A percentile compares a stretch with the other conserved stretches of the same genome.
phyloP scores from a whole-genome alignment of 2,329 filamentous ascomycete genomes.

The Nannizzia gypsea region DNA sequence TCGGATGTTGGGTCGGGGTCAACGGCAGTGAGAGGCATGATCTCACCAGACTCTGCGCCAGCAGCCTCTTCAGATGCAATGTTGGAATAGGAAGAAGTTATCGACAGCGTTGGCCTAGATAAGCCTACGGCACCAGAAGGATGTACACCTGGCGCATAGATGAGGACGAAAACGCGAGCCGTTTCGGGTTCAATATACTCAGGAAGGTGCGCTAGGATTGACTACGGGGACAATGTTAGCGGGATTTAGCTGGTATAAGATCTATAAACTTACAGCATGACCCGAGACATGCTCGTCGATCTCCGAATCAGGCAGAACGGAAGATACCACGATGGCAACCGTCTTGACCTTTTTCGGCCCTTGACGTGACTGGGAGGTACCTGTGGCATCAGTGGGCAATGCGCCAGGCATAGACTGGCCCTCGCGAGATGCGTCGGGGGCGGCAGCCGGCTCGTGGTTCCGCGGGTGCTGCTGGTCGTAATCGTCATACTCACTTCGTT shows the following conservation, averaged over 20 bases:
- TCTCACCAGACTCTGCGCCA: slow-evolving; percentile 34
- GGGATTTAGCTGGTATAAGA: neutral
- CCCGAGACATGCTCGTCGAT: slow-evolving; percentile 53
- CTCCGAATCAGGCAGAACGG: slow-evolving; percentile 49
- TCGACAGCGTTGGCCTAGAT: slow-evolving; percentile 44
- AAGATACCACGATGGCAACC: slow-evolving; percentile 80
- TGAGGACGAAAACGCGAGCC: slow-evolving; percentile 72
- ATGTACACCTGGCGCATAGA: slow-evolving; percentile 74
- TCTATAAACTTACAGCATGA: slow-evolving; percentile 57
- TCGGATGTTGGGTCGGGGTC: slow-evolving; percentile 33
- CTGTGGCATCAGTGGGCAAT: slow-evolving; percentile 15
- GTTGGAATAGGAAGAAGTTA: slow-evolving; percentile 79
- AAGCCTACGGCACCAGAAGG: slow-evolving; percentile 35
- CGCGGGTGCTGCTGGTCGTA: neutral
- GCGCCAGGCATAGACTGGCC: neutral
- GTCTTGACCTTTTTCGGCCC: slow-evolving; percentile 51
- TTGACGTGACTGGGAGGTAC: slow-evolving; percentile 19
- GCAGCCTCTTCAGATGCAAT: slow-evolving; percentile 60
- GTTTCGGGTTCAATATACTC: slow-evolving; percentile 60
- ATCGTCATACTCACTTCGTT: slow-evolving; percentile 61
- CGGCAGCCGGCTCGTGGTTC: neutral
- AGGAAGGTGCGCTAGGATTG: slow-evolving; percentile 79
- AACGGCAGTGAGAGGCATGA: slow-evolving; percentile 42
- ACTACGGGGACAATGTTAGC: slow-evolving; percentile 38
- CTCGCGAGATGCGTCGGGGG: neutral